Conservation (phyloP, 1,284 basidiomycete species). For the Apiotrichum sp. region DNA sequence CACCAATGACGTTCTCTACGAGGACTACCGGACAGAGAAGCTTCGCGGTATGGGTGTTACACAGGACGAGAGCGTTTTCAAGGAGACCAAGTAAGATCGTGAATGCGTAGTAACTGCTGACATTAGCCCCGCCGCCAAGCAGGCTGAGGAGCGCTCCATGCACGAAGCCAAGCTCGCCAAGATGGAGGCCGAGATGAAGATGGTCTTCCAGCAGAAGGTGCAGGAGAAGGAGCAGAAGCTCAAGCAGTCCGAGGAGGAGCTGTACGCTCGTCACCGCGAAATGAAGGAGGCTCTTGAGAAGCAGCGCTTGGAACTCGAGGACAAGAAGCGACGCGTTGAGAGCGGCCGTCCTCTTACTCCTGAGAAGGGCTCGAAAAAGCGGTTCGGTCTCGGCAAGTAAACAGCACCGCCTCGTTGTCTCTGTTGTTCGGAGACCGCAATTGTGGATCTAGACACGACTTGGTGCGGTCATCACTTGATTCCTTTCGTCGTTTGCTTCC, state of each 20-base stretch:
- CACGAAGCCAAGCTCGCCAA: conserved; percentile 93
- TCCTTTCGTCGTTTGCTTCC: no score
- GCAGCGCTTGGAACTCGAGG: conserved; percentile 89
- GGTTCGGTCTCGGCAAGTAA: conserved; percentile 45
- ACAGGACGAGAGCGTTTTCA: conserved; percentile 94
- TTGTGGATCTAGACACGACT: background rate
- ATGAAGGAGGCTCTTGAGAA: conserved; percentile 99
- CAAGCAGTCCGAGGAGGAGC: conserved; percentile 95
- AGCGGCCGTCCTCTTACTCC: conserved; percentile 89
- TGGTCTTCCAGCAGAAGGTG: conserved; percentile 99
- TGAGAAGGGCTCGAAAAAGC: conserved; percentile 61
- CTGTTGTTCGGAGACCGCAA: background rate
- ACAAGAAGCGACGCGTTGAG: conserved; percentile 96
- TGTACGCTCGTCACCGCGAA: conserved; percentile 93
- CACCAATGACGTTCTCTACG: conserved; percentile 87
- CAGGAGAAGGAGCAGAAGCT: conserved; percentile 96
- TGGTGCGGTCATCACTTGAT: no score
- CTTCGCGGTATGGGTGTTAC: conserved; percentile 89
- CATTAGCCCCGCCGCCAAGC: conserved; percentile 78
- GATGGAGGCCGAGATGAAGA: conserved; percentile 99
- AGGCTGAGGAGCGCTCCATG: conserved; percentile 87
- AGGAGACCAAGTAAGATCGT: conserved; percentile 86
- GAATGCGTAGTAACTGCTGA: background rate
- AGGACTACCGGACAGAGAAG: conserved; percentile 94
- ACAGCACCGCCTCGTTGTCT: background rate